A percentile compares a stretch with the other conserved stretches of the same genome.
phyloP scores from a whole-genome alignment of 352 stramenopile species.

The Phytophthora hibernalis region DNA sequence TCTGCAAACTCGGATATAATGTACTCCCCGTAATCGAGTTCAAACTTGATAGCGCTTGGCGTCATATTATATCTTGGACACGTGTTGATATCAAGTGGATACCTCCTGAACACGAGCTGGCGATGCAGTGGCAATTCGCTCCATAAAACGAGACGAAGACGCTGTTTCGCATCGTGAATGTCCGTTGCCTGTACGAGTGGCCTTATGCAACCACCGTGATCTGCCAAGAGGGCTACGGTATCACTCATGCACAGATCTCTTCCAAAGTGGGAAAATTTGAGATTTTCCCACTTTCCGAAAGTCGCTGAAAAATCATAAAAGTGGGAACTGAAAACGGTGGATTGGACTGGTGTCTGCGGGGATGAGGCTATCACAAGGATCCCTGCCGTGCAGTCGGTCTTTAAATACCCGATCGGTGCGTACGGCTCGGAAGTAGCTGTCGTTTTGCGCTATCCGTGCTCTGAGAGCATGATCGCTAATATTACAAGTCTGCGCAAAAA shows the following conservation, averaged over 20 bases:
- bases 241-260: background rate
- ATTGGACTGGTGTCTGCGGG: too few species aligned
- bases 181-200: constrained; percentile 3
- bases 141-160: constrained; percentile 1
- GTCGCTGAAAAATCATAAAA: too few species aligned
- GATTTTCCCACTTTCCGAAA: too few species aligned
- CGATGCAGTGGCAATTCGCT: background rate
- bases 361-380: too few species aligned
- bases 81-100: background rate
- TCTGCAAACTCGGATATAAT: background rate
- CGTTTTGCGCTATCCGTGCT: too few species aligned
- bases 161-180: background rate
- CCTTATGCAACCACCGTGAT: background rate
- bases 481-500: background rate
- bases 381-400: too few species aligned
- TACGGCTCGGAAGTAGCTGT: too few species aligned
- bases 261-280: too few species aligned
- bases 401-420: too few species aligned
- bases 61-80: background rate
- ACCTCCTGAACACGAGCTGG: background rate
- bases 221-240: background rate
- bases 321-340: too few species aligned
- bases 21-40: background rate
- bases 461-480: too few species aligned
- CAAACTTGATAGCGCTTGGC: background rate